Conservation (phyloP, 2,329 filamentous ascomycete species). For the Metarhizium rileyi region DNA sequence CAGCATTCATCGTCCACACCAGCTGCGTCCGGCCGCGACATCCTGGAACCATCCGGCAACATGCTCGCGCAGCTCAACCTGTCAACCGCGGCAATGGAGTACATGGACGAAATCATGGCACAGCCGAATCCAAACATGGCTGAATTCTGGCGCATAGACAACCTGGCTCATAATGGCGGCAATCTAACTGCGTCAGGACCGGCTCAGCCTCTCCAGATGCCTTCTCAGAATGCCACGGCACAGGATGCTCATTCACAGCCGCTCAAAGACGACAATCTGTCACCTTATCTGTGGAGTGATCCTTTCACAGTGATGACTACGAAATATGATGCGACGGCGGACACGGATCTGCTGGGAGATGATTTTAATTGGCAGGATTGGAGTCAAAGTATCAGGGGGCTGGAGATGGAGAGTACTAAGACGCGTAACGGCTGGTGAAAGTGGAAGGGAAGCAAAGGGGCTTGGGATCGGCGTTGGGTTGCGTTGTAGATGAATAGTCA, state of each 20-base stretch:
- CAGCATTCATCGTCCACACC: not conserved
- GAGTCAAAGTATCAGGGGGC: constrained; percentile 31
- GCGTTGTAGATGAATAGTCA: no score
- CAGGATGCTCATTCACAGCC: constrained; percentile 13
- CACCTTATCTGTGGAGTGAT: constrained; percentile 33
- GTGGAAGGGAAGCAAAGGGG: not conserved
- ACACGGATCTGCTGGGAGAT: constrained; percentile 30
- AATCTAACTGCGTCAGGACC: not conserved
- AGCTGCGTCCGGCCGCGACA: constrained; percentile 10
- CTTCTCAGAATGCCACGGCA: constrained; percentile 5
- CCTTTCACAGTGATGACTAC: constrained; percentile 20
- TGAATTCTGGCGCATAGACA: constrained; percentile 20
- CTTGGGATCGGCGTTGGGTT: not conserved
- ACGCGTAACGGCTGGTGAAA: constrained; percentile 14
- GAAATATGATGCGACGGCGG: constrained; percentile 18
- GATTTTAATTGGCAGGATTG: constrained; percentile 41
- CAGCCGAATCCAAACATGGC: constrained; percentile 25
- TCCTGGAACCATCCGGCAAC: constrained; percentile 5
- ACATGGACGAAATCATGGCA: constrained; percentile 28
- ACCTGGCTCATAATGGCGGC: not conserved
- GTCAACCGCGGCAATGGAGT: constrained; percentile 21
- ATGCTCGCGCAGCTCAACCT: constrained; percentile 16
- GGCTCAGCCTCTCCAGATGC: not conserved
- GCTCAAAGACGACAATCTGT: constrained; percentile 23
- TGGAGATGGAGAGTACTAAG: constrained; percentile 24